phyloP scores from a whole-genome alignment of 768 basidiomycete species.

The Gymnopilus junonius region DNA sequence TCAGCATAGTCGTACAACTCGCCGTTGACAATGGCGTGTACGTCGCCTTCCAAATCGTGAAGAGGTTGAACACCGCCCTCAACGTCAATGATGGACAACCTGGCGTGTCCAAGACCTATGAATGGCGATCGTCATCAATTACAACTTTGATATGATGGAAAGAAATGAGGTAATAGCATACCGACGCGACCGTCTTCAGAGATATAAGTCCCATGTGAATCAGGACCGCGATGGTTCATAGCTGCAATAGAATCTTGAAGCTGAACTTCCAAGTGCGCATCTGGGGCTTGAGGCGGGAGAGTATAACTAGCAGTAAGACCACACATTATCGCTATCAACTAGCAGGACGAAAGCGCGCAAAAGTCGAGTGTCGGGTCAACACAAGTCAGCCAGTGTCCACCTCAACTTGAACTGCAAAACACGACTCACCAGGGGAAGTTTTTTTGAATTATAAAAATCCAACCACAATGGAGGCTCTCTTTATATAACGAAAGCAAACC shows the following conservation, averaged over 20 bases:
- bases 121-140: not conserved
- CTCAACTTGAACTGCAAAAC: too few relatives aligned
- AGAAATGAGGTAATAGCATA: not conserved
- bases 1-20: slow-evolving; percentile 3
- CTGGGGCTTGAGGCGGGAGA: not conserved
- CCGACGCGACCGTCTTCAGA: slow-evolving; percentile 3
- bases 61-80: not conserved
- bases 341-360: too few relatives aligned
- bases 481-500: too few relatives aligned
- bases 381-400: not conserved
- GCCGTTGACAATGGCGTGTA: slow-evolving; percentile 1
- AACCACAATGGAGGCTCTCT: too few relatives aligned
- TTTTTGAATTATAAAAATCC: too few relatives aligned
- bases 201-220: not conserved
- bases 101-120: not conserved
- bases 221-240: not conserved
- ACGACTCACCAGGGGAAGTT: too few relatives aligned
- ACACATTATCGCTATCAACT: not conserved
- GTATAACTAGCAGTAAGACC: not conserved
- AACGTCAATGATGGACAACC: slow-evolving; percentile 3
- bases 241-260: not conserved
- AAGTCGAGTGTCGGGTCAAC: too few relatives aligned
- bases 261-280: not conserved
- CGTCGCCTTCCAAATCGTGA: not conserved
- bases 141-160: not conserved